Conservation (phyloP, 2,329 filamentous ascomycete genomes). For the Aphanoascus verrucosus region DNA sequence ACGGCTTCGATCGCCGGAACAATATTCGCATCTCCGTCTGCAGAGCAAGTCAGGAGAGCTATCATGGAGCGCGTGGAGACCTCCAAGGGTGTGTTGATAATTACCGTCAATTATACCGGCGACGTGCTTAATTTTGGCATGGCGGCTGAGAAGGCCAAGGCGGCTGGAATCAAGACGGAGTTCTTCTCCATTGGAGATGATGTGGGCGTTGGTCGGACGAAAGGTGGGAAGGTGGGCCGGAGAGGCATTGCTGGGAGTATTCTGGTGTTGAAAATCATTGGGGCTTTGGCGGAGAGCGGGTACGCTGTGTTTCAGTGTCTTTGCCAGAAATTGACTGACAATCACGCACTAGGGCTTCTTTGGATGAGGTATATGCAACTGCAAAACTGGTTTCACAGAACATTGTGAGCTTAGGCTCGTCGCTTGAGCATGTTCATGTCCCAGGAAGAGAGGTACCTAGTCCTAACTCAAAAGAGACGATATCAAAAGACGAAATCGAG, state of each 20-base stretch:
- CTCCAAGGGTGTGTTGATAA: slow-evolving; percentile 67
- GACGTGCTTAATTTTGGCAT: slow-evolving; percentile 88
- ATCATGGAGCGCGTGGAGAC: slow-evolving; percentile 63
- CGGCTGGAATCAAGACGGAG: slow-evolving; percentile 63
- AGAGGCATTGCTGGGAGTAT: slow-evolving; percentile 87
- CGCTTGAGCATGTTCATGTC: slow-evolving; percentile 83
- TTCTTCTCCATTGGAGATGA: slow-evolving; percentile 92
- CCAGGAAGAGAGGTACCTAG: slow-evolving; percentile 57
- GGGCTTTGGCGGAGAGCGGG: slow-evolving; percentile 67
- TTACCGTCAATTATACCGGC: slow-evolving; percentile 91
- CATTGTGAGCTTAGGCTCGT: slow-evolving; percentile 73
- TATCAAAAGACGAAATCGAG: slow-evolving; percentile 48
- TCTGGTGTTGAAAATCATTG: slow-evolving; percentile 79
- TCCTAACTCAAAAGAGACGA: slow-evolving; percentile 43
- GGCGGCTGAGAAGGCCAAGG: slow-evolving; percentile 83
- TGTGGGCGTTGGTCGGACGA: slow-evolving; percentile 70
- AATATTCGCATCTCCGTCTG: slow-evolving; percentile 71
- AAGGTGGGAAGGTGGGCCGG: slow-evolving; percentile 82
- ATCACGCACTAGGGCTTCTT: slow-evolving; percentile 30
- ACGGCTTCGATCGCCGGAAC: slow-evolving; percentile 75
- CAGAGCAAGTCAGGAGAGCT: slow-evolving; percentile 70
- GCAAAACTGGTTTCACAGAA: slow-evolving; percentile 64
- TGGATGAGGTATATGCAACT: slow-evolving; percentile 62
- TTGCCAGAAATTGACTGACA: neutral
- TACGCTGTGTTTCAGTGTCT: slow-evolving; percentile 23